Percentiles rank a stretch among this genome's conserved stretches.
Conservation (phyloP, 2,329 filamentous ascomycete genomes). For the Diaporthe citriasiana region DNA sequence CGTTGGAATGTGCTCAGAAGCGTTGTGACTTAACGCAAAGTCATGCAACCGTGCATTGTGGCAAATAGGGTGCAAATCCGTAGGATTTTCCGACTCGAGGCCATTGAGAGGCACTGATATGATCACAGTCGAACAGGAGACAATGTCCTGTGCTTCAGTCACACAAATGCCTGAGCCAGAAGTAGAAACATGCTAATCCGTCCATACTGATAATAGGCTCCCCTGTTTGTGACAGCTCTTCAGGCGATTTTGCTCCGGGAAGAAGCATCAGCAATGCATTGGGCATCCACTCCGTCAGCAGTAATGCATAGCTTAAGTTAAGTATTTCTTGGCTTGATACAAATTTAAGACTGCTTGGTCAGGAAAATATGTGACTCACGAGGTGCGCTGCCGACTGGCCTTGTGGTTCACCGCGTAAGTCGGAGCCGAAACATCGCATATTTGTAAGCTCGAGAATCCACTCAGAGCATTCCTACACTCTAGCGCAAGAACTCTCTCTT, state of each 20-base stretch:
- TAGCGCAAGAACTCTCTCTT: too few relatives aligned
- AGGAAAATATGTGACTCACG: not conserved
- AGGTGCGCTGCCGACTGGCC: not conserved
- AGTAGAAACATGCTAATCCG: too few relatives aligned
- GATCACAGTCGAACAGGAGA: not conserved
- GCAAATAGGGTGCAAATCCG: not conserved
- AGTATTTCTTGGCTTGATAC: too few relatives aligned
- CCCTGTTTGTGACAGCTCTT: not conserved
- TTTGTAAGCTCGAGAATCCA: not conserved
- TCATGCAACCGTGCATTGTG: not conserved
- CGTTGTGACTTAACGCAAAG: not conserved
- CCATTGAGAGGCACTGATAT: not conserved
- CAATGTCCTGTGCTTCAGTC: not conserved
- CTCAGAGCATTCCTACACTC: not conserved
- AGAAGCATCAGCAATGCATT: not conserved
- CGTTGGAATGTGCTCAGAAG: not conserved
- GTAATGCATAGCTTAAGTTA: not conserved
- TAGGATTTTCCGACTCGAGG: not conserved
- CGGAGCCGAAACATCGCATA: not conserved
- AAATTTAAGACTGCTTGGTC: not conserved
- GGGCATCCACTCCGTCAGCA: not conserved
- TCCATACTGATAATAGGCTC: too few relatives aligned
- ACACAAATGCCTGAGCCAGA: not conserved
- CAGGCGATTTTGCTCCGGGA: not conserved
- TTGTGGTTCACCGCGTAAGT: too few relatives aligned